These are phyloP conservation scores for Russula griseocarnosa DNA, from an alignment of 768 basidiomycete genomes.

Conservation along the genomic window DNA sequence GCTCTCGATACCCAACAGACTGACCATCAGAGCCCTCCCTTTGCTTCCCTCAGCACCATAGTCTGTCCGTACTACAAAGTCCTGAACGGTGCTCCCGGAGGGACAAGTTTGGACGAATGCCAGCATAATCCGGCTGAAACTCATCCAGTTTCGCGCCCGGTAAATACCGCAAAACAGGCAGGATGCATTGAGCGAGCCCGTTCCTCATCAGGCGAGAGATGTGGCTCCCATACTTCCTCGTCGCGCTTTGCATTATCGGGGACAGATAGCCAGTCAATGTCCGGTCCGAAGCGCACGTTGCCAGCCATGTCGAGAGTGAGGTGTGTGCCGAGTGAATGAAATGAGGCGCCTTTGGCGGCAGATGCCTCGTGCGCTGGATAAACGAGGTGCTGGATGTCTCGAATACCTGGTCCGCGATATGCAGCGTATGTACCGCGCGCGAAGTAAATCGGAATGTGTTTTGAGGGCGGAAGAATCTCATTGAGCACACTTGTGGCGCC, in stretches of 20 bases:
- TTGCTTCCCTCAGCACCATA: slow-evolving; percentile 38
- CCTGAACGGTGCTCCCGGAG: slow-evolving; percentile 73
- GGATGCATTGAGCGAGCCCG: slow-evolving; percentile 60
- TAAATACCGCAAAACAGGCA: slow-evolving; percentile 72
- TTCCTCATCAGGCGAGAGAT: slow-evolving; percentile 61
- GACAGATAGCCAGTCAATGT: slow-evolving; percentile 80
- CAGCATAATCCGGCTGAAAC: slow-evolving; percentile 77
- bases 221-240: slow-evolving; percentile 70
- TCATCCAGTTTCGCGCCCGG: slow-evolving; percentile 57
- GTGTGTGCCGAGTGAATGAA: slow-evolving; percentile 89
- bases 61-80: slow-evolving; percentile 73
- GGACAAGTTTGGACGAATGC: slow-evolving; percentile 80
- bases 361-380: slow-evolving; percentile 83
- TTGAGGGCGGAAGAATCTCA: slow-evolving; percentile 52
- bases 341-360: slow-evolving; percentile 47
- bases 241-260: slow-evolving; percentile 43
- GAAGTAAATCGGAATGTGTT: slow-evolving; percentile 70
- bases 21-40: slow-evolving; percentile 57
- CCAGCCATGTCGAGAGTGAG: slow-evolving; percentile 82
- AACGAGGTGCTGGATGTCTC: slow-evolving; percentile 67
- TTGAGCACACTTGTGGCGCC: slow-evolving; percentile 69
- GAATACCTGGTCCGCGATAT: slow-evolving; percentile 76
- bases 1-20: slow-evolving; percentile 84
- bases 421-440: slow-evolving; percentile 84
- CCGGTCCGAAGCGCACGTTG: slow-evolving; percentile 87